These are phyloP conservation scores for Sporothrix variecibatus DNA, from an alignment of 2,329 filamentous ascomycete species.

Conservation along the genomic window DNA sequence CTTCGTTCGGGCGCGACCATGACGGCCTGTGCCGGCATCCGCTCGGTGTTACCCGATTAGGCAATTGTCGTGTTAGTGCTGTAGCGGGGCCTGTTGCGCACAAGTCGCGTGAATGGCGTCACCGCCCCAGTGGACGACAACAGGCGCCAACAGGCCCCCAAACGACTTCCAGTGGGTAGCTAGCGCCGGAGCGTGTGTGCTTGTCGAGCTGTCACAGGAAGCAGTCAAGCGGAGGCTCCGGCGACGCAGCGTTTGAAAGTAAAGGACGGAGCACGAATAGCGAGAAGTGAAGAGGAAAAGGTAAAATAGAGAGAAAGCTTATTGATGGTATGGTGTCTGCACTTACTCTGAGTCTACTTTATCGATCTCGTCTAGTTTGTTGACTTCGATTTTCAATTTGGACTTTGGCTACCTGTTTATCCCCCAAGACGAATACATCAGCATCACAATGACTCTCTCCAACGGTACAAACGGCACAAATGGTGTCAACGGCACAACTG, in stretches of 20 bases:
- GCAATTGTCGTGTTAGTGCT: conserved; percentile 25
- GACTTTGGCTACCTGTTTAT: neutral
- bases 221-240: conserved; percentile 6
- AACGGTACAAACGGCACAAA: neutral
- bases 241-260: neutral
- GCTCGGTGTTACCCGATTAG: conserved; percentile 21
- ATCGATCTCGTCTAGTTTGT: neutral
- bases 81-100: conserved; percentile 10
- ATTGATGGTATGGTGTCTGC: neutral
- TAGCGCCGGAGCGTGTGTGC: neutral
- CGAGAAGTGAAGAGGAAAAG: neutral
- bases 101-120: conserved; percentile 23
- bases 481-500: neutral
- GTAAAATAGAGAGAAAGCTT: neutral
- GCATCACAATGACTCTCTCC: neutral
- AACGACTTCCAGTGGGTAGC: neutral
- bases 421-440: neutral
- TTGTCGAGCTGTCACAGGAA: neutral
- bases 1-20: neutral
- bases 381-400: neutral
- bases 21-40: conserved; percentile 11
- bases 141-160: neutral
- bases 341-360: neutral
- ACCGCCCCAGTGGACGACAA: neutral
- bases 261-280: neutral